These are phyloP conservation scores for Myxozyma geophila DNA, from an alignment of 805 yeast species.

Conservation along the genomic window DNA sequence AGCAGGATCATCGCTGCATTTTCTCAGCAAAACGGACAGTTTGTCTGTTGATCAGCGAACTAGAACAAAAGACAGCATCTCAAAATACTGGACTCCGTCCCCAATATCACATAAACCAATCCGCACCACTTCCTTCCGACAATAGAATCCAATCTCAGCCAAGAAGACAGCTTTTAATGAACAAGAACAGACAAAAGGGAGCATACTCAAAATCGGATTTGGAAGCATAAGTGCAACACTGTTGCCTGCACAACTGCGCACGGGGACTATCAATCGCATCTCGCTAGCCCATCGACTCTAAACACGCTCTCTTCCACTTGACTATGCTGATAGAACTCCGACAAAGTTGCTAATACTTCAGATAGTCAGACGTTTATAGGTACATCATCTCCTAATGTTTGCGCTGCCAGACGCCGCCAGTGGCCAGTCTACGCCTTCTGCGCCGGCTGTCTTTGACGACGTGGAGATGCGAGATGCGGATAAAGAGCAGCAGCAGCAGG, in stretches of 20 bases:
- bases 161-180: background rate
- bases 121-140: too few species aligned
- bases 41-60: too few species aligned
- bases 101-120: too few species aligned
- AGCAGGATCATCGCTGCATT: too few species aligned
- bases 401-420: constrained; percentile 8
- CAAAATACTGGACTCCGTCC: too few species aligned
- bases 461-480: constrained; percentile 14
- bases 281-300: background rate
- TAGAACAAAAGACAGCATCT: too few species aligned
- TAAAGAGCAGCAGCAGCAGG: background rate
- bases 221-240: background rate
- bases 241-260: constrained; percentile 3
- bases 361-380: background rate
- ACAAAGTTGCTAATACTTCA: background rate
- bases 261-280: constrained; percentile 10
- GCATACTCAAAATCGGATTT: too few species aligned
- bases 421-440: background rate
- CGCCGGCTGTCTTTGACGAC: background rate
- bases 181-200: background rate
- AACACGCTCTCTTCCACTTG: background rate
- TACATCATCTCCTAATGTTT: background rate
- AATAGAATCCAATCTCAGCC: background rate
- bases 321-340: background rate
- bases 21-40: too few species aligned